A percentile compares a stretch with the other conserved stretches of the same genome.
phyloP scores from a whole-genome alignment of 139 green algal genomes.

The Micractinium conductrix region DNA sequence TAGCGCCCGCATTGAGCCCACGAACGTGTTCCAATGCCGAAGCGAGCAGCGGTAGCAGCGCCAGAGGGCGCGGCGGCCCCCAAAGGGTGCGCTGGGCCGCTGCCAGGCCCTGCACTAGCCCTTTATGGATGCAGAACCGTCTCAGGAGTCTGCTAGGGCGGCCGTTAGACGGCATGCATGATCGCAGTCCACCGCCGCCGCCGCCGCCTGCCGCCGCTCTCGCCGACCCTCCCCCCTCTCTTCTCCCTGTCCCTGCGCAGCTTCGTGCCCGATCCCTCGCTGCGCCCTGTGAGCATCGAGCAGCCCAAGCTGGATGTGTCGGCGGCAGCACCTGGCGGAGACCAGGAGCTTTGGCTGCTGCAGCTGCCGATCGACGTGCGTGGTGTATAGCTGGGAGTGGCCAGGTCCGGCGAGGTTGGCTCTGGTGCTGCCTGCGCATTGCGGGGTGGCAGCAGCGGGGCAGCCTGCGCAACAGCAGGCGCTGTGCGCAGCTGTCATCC shows the following conservation, averaged over 20 bases:
- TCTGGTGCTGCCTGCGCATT: background rate
- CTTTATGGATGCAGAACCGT: no score
- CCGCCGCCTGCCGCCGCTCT: background rate
- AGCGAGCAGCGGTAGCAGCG: no score
- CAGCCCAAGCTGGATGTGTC: conserved; percentile 23
- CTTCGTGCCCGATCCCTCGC: background rate
- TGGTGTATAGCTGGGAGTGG: no score
- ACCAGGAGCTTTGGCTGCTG: conserved; percentile 45
- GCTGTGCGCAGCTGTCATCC: no score
- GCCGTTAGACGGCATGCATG: background rate
- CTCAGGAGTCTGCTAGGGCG: no score
- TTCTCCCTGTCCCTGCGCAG: background rate
- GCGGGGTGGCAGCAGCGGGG: no score
- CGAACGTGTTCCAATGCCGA: no score
- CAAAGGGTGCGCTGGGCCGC: background rate
- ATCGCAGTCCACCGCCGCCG: background rate
- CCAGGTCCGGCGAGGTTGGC: no score
- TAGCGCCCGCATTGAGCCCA: no score
- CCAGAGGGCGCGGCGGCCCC: no score
- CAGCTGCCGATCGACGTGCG: conserved; percentile 41
- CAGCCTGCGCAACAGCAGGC: no score
- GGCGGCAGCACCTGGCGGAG: background rate
- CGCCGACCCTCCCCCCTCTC: background rate
- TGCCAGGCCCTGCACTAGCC: no score
- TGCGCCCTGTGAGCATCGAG: background rate